Base-by-base conservation (phyloP, 352 stramenopile species). In the Phytophthora pini region DNA sequence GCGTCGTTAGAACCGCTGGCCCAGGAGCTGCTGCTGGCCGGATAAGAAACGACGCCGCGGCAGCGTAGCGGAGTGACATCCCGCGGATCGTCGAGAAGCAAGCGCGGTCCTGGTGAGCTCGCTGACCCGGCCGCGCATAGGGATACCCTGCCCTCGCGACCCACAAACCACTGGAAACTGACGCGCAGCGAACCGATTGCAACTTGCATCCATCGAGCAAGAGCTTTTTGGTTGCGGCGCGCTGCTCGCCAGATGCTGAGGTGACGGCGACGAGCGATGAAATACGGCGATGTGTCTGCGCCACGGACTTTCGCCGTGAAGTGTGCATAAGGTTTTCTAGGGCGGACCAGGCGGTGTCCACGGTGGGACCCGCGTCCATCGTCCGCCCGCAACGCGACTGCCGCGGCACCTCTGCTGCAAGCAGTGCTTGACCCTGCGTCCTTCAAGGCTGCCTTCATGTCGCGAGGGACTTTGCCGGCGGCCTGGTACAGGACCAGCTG, bases 381-480 rank as follows among this genome's bases (percentile, higher is more conserved):
- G 31, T 36, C 31, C 2, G 9, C 13, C 31, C 8, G 31, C 31
- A 36, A 36, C n/a, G 56, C 39, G 17, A 29, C 50, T 24, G 44
- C 44, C 11, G 44, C 41, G 20, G n/a, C 41, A 47, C 41, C 41
- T 47, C 41, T 49, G 49, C 31, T 36, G 31, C 31, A 36, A 13
- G 9, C 31, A 12, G 7, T 4, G 9, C 50, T 57, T 47, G 13
- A 29, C 54, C 29, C 41, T 55, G 56, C 32, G 15, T 40, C 39
- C 58, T 66, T 61, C 49, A 61, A 71, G 34, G 2, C 56, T 34
- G 51, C 34, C 56, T 59, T 56, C 65, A 72, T 68, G 65, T 72
- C 65, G 45, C 65, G 65, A 68, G 65, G 52, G 58, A 68, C 26
- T 11, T 51, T 46, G 51, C n/a, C 43, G 17, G 7, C 34, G 34